Evolutionary conservation across 257 asterid species (phyloP).

Genomic region (Solanum pinnatisectum): DNA sequence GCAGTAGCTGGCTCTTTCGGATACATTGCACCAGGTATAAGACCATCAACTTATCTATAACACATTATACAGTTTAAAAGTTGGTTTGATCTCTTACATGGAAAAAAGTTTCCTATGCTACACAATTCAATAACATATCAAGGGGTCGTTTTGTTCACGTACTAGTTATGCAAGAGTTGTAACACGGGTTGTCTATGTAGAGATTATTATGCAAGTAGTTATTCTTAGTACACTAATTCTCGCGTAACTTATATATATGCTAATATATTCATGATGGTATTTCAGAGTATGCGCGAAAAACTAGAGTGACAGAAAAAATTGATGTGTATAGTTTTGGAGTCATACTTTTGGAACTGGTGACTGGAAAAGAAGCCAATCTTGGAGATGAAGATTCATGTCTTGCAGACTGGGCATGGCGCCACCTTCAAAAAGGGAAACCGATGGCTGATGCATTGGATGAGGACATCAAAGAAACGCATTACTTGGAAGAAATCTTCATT

Average conservation of each 20-base stretch:
- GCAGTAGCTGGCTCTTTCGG: constrained; percentile 35
- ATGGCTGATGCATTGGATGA: constrained; percentile 40
- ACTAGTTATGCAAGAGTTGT: not conserved
- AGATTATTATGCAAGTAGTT: accelerated
- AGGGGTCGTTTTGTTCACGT: not conserved
- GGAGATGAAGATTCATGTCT: constrained; percentile 69
- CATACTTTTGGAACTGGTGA: constrained; percentile 64
- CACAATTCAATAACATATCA: not conserved
- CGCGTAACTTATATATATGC: not conserved
- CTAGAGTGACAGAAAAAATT: constrained; percentile 71
- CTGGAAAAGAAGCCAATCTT: constrained; percentile 61
- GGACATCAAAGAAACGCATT: constrained; percentile 44
- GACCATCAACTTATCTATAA: not conserved
- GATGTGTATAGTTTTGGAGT: constrained; percentile 91
- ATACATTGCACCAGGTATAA: constrained; percentile 35
- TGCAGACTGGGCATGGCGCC: constrained; percentile 75
- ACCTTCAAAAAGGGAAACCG: constrained; percentile 34
- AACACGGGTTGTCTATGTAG: not conserved
- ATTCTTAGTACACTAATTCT: not conserved
- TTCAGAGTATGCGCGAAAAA: constrained; percentile 69
- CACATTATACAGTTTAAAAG: not conserved
- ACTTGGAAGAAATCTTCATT: constrained; percentile 40
- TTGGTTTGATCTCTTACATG: not conserved
- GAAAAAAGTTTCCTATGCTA: not conserved
- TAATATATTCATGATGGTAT: not conserved